Evolutionary conservation across 768 basidiomycete genomes (phyloP), one percentile per base, ranked within the genome.

Genomic region (Lentinula sp.): DNA sequence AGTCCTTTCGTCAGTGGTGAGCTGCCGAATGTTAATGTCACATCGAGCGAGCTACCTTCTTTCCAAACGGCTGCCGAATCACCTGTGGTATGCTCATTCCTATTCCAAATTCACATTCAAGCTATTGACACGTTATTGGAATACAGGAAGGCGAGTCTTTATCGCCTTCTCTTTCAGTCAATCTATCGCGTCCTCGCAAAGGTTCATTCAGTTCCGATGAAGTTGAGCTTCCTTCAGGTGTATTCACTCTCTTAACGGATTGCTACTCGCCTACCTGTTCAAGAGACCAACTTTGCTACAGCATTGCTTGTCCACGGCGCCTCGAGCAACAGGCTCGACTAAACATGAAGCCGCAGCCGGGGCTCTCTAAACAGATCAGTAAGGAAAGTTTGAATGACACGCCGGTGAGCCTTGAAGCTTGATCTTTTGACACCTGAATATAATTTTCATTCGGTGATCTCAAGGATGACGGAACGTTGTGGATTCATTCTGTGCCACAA

Each of bases 251-350:
- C 49, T 80, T 99, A 63, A 95, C 95, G 0, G 95, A 97, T 70
- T 99, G 97, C 72, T 98, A 98, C 76, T 97, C 95, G 10, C 94
- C 97, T 16, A 99, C 97, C 35, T 98, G 97, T 74, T 91, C 92
- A 37, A 80, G 91, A 56, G 95, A 98, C 70, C 86, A 85, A 62
- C 76, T 98, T n/a, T 99, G 97, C 75, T 98, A 99, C 72, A 93
- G 91, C 65, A 98, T 98, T 64, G 95, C 94, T 32, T 99, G 97
- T 70, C 97, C 97, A 1, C 76, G 97, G 54, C 76, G 97, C 62
- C 73, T 97, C 62, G 96, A 98, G 74, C 97, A 98, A 72, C 96
- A 97, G 71, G 88, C 95, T 41, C 77, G 93, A 62, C 70, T 96
- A 72, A 96, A 98, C 74, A 90, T 98, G 88, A 94, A 95, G 72